Percentiles rank a stretch among this genome's conserved stretches.
phyloP scores from a whole-genome alignment of 1,139 yeast genomes.

The Meyerozyma carpophila region DNA sequence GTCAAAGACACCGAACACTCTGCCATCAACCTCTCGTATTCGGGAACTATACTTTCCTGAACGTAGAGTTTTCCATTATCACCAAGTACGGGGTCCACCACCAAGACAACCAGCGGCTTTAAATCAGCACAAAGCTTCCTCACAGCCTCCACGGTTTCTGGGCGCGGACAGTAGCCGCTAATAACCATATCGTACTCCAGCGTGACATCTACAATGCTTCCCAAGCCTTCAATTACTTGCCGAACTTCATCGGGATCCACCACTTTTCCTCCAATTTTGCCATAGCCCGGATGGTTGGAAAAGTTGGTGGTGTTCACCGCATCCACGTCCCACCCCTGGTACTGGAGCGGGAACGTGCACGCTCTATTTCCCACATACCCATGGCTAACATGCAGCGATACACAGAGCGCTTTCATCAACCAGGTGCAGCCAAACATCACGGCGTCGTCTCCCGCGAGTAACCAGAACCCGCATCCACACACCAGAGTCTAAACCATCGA shows the following conservation, averaged over 20 bases:
- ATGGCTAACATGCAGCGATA: conserved; percentile 81
- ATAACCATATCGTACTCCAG: conserved; percentile 53
- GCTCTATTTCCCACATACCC: conserved; percentile 86
- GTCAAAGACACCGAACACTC: conserved; percentile 27
- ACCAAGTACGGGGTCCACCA: conserved; percentile 38
- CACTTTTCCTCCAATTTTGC: conserved; percentile 33
- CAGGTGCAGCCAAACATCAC: neutral
- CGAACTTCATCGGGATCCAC: neutral
- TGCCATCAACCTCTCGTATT: conserved; percentile 19
- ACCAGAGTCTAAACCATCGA: neutral
- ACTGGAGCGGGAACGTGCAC: conserved; percentile 74
- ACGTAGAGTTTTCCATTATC: conserved; percentile 37
- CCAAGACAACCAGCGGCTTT: conserved; percentile 30
- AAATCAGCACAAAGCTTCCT: conserved; percentile 13
- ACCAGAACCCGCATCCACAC: neutral
- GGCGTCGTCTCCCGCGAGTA: too few relatives aligned
- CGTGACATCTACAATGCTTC: conserved; percentile 9
- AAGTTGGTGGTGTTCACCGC: conserved; percentile 73
- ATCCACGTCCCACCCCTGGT: conserved; percentile 81
- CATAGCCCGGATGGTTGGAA: conserved; percentile 83
- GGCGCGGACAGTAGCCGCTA: conserved; percentile 71
- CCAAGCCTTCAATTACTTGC: neutral
- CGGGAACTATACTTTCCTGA: conserved; percentile 27
- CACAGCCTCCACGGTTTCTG: conserved; percentile 44
- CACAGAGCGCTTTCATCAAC: conserved; percentile 19